These are phyloP conservation scores for Rubroboletus pulcherrimus DNA, from an alignment of 768 basidiomycete species.

Conservation along the genomic window DNA sequence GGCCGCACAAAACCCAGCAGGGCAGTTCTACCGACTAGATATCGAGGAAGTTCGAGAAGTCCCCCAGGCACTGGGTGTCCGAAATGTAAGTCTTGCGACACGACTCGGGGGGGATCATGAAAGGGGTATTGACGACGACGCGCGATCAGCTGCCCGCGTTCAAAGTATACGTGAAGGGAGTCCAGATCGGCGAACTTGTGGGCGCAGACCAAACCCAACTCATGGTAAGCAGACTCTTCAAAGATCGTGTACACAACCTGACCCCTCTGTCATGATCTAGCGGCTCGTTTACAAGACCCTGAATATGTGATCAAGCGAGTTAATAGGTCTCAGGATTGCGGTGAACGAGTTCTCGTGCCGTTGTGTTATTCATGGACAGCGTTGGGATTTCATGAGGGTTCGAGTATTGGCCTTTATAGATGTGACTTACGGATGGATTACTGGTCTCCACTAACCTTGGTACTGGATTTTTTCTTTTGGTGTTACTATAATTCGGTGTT, in stretches of 20 bases:
- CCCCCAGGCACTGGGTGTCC: constrained; percentile 22
- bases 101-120: constrained; percentile 12
- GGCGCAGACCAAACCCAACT: constrained; percentile 26
- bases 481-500: not conserved
- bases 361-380: constrained; percentile 21
- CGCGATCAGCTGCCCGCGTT: constrained; percentile 26
- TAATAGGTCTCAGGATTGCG: constrained; percentile 6
- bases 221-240: constrained; percentile 13
- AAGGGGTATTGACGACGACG: constrained; percentile 9
- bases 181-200: constrained; percentile 29
- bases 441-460: constrained; percentile 1
- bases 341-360: constrained; percentile 1
- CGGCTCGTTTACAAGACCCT: constrained; percentile 29
- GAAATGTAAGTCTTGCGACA: constrained; percentile 15
- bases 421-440: constrained; percentile 11
- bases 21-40: constrained; percentile 31
- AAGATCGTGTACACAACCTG: constrained; percentile 13
- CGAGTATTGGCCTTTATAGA: constrained; percentile 12
- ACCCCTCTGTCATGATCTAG: constrained; percentile 19
- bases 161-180: constrained; percentile 30
- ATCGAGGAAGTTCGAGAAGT: constrained; percentile 28
- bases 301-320: constrained; percentile 20
- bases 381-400: constrained; percentile 12
- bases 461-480: constrained; percentile 1
- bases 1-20: constrained; percentile 26